Evolutionary conservation across 176 grass and related monocot genomes (phyloP), one percentile per base, ranked within the genome.

Genomic region (Miscanthus lutarioriparius): DNA sequence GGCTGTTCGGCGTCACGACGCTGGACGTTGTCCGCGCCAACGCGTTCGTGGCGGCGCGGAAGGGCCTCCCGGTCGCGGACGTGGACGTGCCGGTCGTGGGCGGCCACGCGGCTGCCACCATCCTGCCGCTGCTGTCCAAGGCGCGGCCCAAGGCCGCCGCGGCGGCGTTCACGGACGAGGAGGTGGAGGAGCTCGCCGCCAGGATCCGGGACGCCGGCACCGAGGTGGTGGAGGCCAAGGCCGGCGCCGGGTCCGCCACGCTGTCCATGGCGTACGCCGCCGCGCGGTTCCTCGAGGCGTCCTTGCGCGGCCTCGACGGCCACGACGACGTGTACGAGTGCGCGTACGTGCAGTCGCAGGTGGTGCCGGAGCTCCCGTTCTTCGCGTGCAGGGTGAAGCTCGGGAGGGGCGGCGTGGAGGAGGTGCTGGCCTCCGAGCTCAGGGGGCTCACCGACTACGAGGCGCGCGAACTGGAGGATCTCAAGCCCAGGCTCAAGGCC

Each of bases 21-120:
- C 84, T 89, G 2, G 87, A 77, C 85, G 86, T 89, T 17, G 87
- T 92, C 33, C 83, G 91, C 40, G 87, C 91, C 33, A 90, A 84
- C 49, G 75, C 84, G 20, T 81, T 86, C 39, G 76, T 89, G 49
- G 84, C 86, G 22, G 80, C 70, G 64, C 67, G 62, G 70, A 92
- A 81, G 54, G 43, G 53, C 43, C 87, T 92, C 47, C 85, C 48
- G 8, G 70, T 92, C 6, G 78, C 88, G 20, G 87, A 92, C 41
- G 91, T 90, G 25, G 91, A 92, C 79, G 87, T 90, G 27, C 84
- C 87, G 59, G 91, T 89, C 2, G 64, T 89, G 22, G 91, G 91
- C 6, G 87, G 90, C 9, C 69, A 81, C 78, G 12, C 61, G n/a
- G 75, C 74, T 5, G 19, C n/a, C 32, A 89, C 86, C 1, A 87